Percentiles rank a stretch among this genome's conserved stretches.
These are phyloP conservation scores for Aspergillus sp. DNA, from an alignment of 2,329 filamentous ascomycete species.

Conservation along the genomic window DNA sequence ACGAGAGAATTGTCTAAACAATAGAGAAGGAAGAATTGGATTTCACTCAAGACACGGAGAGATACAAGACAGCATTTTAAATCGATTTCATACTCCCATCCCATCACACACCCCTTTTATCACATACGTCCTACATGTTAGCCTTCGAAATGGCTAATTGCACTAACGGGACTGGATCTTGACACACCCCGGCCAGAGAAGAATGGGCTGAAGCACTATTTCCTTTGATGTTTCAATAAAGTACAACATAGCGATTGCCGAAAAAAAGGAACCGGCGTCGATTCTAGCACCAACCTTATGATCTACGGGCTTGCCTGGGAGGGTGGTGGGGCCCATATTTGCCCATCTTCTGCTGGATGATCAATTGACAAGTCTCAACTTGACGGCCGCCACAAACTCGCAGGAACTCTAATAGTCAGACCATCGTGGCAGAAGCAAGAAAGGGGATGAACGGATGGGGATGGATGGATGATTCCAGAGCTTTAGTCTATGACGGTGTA, in stretches of 20 bases:
- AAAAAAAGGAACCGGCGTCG: not conserved
- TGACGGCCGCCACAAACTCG: not conserved
- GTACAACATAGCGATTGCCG: not conserved
- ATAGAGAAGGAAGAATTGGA: not conserved
- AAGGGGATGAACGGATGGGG: too few relatives aligned
- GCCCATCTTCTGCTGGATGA: conserved; percentile 1
- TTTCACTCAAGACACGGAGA: not conserved
- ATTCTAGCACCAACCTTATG: not conserved
- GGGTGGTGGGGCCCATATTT: too few relatives aligned
- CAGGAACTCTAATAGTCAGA: not conserved
- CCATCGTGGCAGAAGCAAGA: too few relatives aligned
- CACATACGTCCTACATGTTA: not conserved
- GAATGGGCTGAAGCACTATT: not conserved
- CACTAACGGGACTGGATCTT: not conserved
- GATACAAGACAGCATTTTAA: not conserved
- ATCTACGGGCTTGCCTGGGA: not conserved
- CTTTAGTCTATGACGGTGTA: too few relatives aligned
- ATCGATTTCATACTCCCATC: not conserved
- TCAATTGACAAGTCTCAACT: conserved; percentile 12
- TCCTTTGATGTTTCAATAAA: not conserved
- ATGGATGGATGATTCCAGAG: too few relatives aligned
- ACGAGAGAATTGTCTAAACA: not conserved
- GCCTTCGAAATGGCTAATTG: not conserved
- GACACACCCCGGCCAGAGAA: not conserved
- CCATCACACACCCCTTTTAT: not conserved